Evolutionary conservation across 1,139 yeast species (phyloP).

Genomic region (Yamadazyma aaseri): DNA sequence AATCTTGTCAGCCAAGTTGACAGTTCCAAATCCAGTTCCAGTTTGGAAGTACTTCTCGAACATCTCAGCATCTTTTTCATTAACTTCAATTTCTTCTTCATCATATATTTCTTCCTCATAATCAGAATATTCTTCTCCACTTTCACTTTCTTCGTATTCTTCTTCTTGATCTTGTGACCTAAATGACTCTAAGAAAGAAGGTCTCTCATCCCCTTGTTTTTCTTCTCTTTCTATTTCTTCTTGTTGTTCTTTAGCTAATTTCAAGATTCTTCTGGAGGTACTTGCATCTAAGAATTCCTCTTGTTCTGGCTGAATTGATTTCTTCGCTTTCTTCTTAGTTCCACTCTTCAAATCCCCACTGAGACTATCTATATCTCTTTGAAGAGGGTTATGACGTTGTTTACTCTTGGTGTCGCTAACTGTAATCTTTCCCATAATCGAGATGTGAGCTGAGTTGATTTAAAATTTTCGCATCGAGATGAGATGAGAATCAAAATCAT

Average conservation of each 20-base stretch:
- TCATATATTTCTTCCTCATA: slow-evolving; percentile 37
- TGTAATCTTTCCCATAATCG: slow-evolving; percentile 61
- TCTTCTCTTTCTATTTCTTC: slow-evolving; percentile 79
- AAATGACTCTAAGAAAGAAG: slow-evolving; percentile 25
- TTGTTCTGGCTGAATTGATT: slow-evolving; percentile 40
- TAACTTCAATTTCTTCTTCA: slow-evolving; percentile 61
- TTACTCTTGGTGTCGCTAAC: slow-evolving; percentile 50
- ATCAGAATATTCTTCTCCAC: slow-evolving; percentile 50
- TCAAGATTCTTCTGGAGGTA: slow-evolving; percentile 80
- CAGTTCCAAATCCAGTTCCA: slow-evolving; percentile 33
- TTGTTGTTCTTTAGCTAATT: slow-evolving; percentile 88
- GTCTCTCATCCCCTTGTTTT: slow-evolving; percentile 15
- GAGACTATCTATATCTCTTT: slow-evolving; percentile 69
- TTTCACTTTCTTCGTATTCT: slow-evolving; percentile 22
- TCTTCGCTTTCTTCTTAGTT: slow-evolving; percentile 18
- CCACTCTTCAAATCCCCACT: slow-evolving; percentile 63
- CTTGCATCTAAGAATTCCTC: slow-evolving; percentile 78
- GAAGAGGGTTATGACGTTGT: slow-evolving; percentile 73
- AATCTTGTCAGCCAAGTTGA: slow-evolving; percentile 86
- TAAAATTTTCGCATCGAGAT: slow-evolving; percentile 7
- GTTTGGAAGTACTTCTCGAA: slow-evolving; percentile 63
- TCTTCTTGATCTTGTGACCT: slow-evolving; percentile 35
- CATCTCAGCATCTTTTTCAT: slow-evolving; percentile 68
- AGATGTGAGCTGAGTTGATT: slow-evolving; percentile 4
- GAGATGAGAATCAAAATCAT: slow-evolving; percentile 9